These are phyloP conservation scores for Thermothielavioides terrestris DNA, from an alignment of 495 filamentous ascomycete genomes.

Conservation along the genomic window DNA sequence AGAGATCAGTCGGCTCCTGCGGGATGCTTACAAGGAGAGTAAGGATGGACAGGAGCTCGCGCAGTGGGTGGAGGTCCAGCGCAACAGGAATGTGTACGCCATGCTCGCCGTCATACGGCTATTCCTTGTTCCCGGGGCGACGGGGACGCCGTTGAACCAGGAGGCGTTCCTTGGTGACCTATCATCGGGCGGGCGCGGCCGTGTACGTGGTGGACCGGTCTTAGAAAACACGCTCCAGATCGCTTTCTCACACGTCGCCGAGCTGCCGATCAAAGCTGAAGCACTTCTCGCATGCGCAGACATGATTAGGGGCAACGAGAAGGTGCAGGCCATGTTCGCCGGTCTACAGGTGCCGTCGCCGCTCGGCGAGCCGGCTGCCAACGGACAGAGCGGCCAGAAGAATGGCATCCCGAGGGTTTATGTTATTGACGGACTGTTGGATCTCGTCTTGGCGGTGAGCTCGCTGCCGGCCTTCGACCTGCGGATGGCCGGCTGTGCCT, in stretches of 20 bases:
- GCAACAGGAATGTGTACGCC: constrained; percentile 88
- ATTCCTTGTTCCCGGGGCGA: constrained; percentile 71
- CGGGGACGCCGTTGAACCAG: constrained; percentile 77
- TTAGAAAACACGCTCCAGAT: constrained; percentile 72
- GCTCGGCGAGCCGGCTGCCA: constrained; percentile 34
- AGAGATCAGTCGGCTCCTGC: constrained; percentile 61
- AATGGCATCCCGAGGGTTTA: constrained; percentile 57
- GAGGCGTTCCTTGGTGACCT: constrained; percentile 61
- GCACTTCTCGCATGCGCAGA: constrained; percentile 80
- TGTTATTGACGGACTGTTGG: constrained; percentile 90
- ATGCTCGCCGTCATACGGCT: constrained; percentile 75
- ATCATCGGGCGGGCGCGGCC: constrained; percentile 1
- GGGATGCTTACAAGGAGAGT: constrained; percentile 49
- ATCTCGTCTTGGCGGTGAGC: constrained; percentile 64
- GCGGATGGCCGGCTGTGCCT: constrained; percentile 76
- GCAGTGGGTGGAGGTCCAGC: constrained; percentile 65
- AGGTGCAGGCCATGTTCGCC: constrained; percentile 79
- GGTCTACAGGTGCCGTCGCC: constrained; percentile 62
- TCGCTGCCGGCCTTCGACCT: constrained; percentile 63
- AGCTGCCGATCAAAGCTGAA: constrained; percentile 72
- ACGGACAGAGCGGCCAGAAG: constrained; percentile 33
- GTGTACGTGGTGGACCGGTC: constrained; percentile 48
- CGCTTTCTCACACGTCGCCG: constrained; percentile 69
- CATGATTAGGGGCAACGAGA: constrained; percentile 72
- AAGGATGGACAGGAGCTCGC: constrained; percentile 53